Evolutionary conservation across 306 rosid species (phyloP), one percentile per base, ranked within the genome.

Genomic region (Amphicarpaea edgeworthii): DNA sequence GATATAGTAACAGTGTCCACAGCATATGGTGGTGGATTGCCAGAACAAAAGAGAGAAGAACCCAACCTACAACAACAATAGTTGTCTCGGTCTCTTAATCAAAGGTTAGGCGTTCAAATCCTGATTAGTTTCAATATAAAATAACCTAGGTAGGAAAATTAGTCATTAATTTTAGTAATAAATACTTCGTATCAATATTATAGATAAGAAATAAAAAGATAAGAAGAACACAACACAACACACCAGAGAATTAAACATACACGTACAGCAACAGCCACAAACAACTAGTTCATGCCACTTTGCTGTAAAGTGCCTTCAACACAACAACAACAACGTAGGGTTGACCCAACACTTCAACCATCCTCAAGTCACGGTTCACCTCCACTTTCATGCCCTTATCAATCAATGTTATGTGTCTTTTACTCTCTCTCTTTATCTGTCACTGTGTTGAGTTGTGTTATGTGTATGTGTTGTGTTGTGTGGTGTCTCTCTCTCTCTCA

Each of bases 321-420:
- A 68, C 24, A 20, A 30, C 14, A 51, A 51, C 26, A 53, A 53
- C 60, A 53, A 53, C 60, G n/a, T 17, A 61, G 79, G 76, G 92
- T 87, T 90, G 95, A 90, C 95, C 19, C 54, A 67, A 26, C 2
- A 64, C 69, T 75, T 72, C 82, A 77, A 74, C 70, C 16, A 12
- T 83, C 86, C 41, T 41, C 34, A 71, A 59, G 81, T 71, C 84
- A 80, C 82, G 84, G 78, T 51, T 85, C 81, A 55, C 61, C 72
- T 71, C 57, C 77, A 71, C 88, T 83, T 77, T 84, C 89, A 81
- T 81, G 84, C 83, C 50, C 70, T 82, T 77, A 75, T 84, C 89
- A 61, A 84, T 87, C 87, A 67, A 81, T 73, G 83, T 69, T 68
- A 20, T 77, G 46, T n/a, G 41, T 15, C 85, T 41, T 72, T 79